Base-by-base conservation (phyloP, 1,284 basidiomycete genomes). In the Naganishia sp. region DNA sequence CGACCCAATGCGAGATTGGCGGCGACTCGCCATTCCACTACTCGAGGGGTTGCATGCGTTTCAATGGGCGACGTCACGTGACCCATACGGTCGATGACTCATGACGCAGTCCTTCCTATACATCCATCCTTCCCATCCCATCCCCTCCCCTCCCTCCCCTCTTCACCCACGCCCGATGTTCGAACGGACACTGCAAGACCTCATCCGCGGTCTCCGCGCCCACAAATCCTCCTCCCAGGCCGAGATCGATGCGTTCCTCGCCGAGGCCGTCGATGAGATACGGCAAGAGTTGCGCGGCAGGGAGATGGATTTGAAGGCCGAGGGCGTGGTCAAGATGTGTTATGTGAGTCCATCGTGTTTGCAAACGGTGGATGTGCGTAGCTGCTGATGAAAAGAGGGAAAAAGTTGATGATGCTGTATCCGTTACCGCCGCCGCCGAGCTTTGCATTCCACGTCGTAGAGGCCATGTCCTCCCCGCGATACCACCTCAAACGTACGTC, bases 301-400 rank as follows among this genome's bases (percentile, higher is more conserved):
- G 74, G 96, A 99, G 76, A 95, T 98, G 90, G 91, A 93, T 71
- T 85, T 99, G 71, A 99, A 99, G 80, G 92, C 93, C 0, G 93
- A 86, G 39, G 96, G 94, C 0, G 87, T 98, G 47, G 84, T 99
- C 76, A 99, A 99, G 81, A 87, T 98, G 70, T 93, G 92, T 74
- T 99, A 98, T 81, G 94, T 95, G 80, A 80, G 90, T 85, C 17
- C 45, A 46, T 46, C 21, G 45, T 46, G 45, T 2, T 46, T 4
- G 32, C 23, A 2, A 21, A 6, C 17, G 28, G n/a, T n/a, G 13
- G 46, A 18, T 21, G 10, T n/a, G 39, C 15, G 15, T 18, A n/a
- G n/a, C n/a, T n/a, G 39, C 13, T 10, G 31, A 56, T 56, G 54
- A 13, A 7, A 28, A 0, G 32, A n/a, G n/a, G n/a, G n/a, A n/a